Percentiles rank a stretch among this genome's conserved stretches.
These are phyloP conservation scores for Kodamaea arcana DNA, from an alignment of 1,139 yeast species.

Conservation along the genomic window DNA sequence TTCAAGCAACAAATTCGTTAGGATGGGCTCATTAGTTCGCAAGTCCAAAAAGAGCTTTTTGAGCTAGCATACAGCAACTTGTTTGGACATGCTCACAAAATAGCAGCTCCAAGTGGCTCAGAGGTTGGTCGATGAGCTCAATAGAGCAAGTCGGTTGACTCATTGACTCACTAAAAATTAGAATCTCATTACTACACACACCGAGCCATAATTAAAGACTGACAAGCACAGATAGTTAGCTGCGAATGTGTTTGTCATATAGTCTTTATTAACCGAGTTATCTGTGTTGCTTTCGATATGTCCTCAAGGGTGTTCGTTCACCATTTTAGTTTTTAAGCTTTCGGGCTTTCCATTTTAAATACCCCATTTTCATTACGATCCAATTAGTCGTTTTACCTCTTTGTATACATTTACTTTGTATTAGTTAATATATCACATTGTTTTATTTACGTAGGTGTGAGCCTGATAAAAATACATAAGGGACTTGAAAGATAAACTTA, in stretches of 20 bases:
- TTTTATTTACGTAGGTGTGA: no score
- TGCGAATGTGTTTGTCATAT: neutral
- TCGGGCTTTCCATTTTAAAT: neutral
- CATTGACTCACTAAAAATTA: neutral
- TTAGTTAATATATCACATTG: neutral
- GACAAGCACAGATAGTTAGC: neutral
- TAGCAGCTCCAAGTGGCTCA: neutral
- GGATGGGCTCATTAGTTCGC: constrained; percentile 41
- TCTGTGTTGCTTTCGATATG: neutral
- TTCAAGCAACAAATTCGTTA: constrained; percentile 43
- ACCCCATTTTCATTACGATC: neutral
- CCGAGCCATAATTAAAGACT: neutral
- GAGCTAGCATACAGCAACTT: neutral
- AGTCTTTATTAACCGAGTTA: neutral
- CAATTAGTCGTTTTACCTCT: neutral
- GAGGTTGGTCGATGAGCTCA: neutral
- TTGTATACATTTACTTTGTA: neutral
- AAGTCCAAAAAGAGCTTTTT: no score
- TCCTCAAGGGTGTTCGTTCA: neutral
- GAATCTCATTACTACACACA: neutral
- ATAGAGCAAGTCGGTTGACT: neutral
- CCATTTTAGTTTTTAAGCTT: neutral
- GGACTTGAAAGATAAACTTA: no score
- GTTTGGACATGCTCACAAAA: neutral
- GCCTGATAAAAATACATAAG: no score